Conservation (phyloP, 2,329 filamentous ascomycete genomes). For the Mycosphaerelloides madeirae region DNA sequence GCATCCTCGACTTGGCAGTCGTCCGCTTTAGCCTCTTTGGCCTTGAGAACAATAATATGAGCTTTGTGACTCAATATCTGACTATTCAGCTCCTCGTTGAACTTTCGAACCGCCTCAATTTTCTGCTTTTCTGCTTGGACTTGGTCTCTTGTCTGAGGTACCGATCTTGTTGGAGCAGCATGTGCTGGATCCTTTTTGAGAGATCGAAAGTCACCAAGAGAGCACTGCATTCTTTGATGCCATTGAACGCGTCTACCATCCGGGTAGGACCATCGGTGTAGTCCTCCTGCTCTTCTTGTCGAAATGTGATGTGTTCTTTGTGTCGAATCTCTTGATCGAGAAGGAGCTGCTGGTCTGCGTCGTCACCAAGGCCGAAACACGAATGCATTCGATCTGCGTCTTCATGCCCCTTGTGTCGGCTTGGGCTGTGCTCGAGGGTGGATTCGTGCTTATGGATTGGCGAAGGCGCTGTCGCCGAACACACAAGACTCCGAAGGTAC, state of each 20-base stretch:
- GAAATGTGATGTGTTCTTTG: too few relatives aligned
- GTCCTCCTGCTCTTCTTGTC: conserved; percentile 5
- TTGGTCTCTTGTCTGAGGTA: too few relatives aligned
- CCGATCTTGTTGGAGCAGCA: conserved; percentile 6
- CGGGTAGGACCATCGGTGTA: conserved; percentile 17
- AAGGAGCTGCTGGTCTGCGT: conserved; percentile 5
- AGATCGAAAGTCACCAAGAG: conserved; percentile 14
- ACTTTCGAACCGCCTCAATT: not conserved
- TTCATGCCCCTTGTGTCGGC: conserved; percentile 8
- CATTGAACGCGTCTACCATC: conserved; percentile 11
- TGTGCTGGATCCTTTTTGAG: conserved; percentile 4
- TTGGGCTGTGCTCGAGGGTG: too few relatives aligned
- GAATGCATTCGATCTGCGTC: conserved; percentile 1
- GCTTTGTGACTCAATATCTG: not conserved
- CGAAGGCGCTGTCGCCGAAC: too few relatives aligned
- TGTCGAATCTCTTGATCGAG: not conserved
- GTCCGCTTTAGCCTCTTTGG: not conserved
- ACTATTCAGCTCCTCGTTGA: not conserved
- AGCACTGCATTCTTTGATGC: conserved; percentile 11
- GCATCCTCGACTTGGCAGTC: not conserved
- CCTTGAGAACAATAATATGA: not conserved
- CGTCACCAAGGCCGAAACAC: conserved; percentile 11
- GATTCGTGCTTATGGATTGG: too few relatives aligned
- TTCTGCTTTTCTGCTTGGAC: not conserved
- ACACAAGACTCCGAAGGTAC: too few relatives aligned